These are phyloP conservation scores for Brassica incana DNA, from an alignment of 345 rosid genomes.

Conservation along the genomic window DNA sequence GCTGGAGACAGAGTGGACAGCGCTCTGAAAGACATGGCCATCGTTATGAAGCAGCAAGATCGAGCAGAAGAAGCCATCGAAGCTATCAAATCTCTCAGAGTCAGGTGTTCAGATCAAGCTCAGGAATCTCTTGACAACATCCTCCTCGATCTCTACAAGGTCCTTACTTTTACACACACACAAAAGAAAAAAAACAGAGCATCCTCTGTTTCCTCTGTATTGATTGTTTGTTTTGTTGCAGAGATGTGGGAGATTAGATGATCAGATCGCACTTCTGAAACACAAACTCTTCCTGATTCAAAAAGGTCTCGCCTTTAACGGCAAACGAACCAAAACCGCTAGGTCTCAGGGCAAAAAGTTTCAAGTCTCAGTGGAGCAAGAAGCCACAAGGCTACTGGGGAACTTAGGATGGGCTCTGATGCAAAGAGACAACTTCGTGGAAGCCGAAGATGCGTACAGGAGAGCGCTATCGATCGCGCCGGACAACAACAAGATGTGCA, in stretches of 20 bases:
- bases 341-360: conserved; percentile 95
- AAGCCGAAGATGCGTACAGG: conserved; percentile 92
- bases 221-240: conserved; percentile 28
- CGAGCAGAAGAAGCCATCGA: conserved; percentile 94
- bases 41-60: conserved; percentile 96
- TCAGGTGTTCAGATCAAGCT: conserved; percentile 87
- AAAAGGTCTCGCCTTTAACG: conserved; percentile 93
- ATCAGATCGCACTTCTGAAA: conserved; percentile 71
- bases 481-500: conserved; percentile 97
- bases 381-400: conserved; percentile 88
- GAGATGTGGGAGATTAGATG: conserved; percentile 96
- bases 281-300: conserved; percentile 80
- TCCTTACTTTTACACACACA: conserved; percentile 16
- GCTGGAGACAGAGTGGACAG: conserved; percentile 96
- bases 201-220: neutral
- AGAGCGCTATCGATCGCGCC: conserved; percentile 72
- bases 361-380: conserved; percentile 95
- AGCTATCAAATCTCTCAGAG: conserved; percentile 81
- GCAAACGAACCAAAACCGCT: conserved; percentile 93
- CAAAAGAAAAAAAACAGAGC: neutral
- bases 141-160: conserved; percentile 93
- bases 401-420: conserved; percentile 97
- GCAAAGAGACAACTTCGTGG: conserved; percentile 79
- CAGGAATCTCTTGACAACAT: conserved; percentile 95
- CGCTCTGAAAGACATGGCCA: conserved; percentile 95